Conservation (phyloP, 2,329 filamentous ascomycete genomes). For the Teratosphaeriaceae sp. region DNA sequence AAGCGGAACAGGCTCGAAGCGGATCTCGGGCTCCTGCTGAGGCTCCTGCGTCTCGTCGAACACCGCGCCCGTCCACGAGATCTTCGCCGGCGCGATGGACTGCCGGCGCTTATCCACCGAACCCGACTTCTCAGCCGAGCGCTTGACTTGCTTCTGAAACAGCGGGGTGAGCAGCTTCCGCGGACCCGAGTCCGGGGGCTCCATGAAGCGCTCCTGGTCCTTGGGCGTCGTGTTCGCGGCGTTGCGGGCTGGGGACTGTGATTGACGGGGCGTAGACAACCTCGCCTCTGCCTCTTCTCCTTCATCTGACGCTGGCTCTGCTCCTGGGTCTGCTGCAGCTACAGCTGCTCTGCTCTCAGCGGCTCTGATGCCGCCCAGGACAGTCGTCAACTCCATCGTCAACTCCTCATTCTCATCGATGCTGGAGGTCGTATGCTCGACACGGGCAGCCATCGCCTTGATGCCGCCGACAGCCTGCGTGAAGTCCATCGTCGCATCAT, state of each 20-base stretch:
- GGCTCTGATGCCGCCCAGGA: slow-evolving; percentile 37
- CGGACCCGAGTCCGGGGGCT: slow-evolving; percentile 38
- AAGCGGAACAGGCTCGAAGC: background rate
- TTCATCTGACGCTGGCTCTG: no score
- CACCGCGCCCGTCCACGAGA: slow-evolving; percentile 11
- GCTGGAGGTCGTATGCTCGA: slow-evolving; percentile 16
- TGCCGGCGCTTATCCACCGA: slow-evolving; percentile 13
- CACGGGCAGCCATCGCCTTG: slow-evolving; percentile 8
- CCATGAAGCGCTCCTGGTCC: slow-evolving; percentile 49
- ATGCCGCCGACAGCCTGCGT: slow-evolving; percentile 47
- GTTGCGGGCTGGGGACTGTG: slow-evolving; percentile 43
- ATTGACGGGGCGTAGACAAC: slow-evolving; percentile 30
- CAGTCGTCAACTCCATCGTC: slow-evolving; percentile 48
- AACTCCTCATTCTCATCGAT: slow-evolving; percentile 40
- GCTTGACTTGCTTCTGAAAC: slow-evolving; percentile 24
- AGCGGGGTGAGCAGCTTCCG: slow-evolving; percentile 30
- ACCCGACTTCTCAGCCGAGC: slow-evolving; percentile 20
- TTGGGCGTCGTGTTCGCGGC: slow-evolving; percentile 49
- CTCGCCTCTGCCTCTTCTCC: slow-evolving; percentile 5
- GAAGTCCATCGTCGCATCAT: slow-evolving; percentile 51
- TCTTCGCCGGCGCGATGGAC: slow-evolving; percentile 16
- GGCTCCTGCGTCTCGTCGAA: slow-evolving; percentile 11
- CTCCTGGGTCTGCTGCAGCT: no score
- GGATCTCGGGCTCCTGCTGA: background rate
- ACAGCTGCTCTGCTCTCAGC: slow-evolving; percentile 26